These are phyloP conservation scores for Salix purpurea DNA, from an alignment of 345 rosid genomes.

Conservation along the genomic window DNA sequence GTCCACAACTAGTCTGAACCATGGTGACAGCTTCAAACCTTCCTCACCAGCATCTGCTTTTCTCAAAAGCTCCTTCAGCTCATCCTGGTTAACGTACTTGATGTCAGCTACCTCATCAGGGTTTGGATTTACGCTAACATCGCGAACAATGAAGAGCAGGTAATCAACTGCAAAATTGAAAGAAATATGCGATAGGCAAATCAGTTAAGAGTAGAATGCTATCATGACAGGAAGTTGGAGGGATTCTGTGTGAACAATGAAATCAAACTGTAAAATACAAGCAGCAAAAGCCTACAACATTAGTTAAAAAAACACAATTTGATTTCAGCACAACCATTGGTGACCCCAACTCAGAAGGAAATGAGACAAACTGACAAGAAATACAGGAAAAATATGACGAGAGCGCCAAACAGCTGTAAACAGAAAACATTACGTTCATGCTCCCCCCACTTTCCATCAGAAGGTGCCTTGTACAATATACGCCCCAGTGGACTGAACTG, in stretches of 20 bases:
- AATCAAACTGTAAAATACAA: neutral
- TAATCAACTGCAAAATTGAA: constrained; percentile 68
- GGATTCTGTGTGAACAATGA: neutral
- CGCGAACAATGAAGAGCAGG: constrained; percentile 76
- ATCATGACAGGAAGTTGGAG: too few species aligned
- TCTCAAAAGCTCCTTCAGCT: constrained; percentile 74
- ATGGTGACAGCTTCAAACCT: constrained; percentile 78
- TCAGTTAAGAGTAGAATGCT: too few species aligned
- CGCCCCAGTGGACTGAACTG: constrained; percentile 74
- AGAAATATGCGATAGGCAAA: neutral
- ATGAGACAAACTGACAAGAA: neutral
- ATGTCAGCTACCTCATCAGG: constrained; percentile 85
- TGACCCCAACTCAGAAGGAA: too few species aligned
- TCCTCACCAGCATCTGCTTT: constrained; percentile 87
- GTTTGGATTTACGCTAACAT: constrained; percentile 64
- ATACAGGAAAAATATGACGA: too few species aligned
- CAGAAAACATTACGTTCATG: constrained; percentile 66
- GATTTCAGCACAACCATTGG: too few species aligned
- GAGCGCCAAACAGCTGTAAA: neutral
- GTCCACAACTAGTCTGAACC: constrained; percentile 94
- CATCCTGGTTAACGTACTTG: constrained; percentile 73
- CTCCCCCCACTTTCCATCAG: constrained; percentile 98
- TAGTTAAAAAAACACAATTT: neutral
- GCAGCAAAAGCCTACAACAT: neutral
- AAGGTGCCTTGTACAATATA: constrained; percentile 90